A percentile compares a stretch with the other conserved stretches of the same genome.
phyloP scores from a whole-genome alignment of 495 filamentous ascomycete species.

The Hypomontagnella submonticulosa region DNA sequence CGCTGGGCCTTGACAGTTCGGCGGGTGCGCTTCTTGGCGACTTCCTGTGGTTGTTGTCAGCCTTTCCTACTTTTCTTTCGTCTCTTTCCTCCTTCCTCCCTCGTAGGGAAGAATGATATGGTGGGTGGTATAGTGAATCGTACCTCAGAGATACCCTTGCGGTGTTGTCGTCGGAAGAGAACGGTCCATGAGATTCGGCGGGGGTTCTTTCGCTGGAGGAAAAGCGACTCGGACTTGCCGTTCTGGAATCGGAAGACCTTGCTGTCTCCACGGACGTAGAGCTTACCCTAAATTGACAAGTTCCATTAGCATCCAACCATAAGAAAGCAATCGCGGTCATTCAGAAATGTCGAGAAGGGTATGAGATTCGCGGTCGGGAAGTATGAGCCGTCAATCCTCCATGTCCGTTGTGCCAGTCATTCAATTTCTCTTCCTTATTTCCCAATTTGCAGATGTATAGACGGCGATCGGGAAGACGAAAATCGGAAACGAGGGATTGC shows the following conservation, averaged over 20 bases:
- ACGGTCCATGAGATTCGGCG: conserved; percentile 98
- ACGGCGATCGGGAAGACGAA: conserved; percentile 6
- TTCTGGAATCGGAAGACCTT: conserved; percentile 99
- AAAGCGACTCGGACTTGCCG: conserved; percentile 99
- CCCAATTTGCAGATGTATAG: conserved; percentile 1
- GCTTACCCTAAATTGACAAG: conserved; percentile 77
- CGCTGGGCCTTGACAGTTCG: conserved; percentile 98
- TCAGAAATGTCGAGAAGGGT: neutral
- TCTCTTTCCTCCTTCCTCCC: neutral
- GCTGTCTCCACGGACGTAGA: conserved; percentile 99
- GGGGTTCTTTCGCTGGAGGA: conserved; percentile 99
- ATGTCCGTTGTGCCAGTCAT: conserved; percentile 13
- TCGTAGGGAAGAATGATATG: no score
- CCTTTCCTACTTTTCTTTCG: neutral
- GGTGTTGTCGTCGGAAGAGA: conserved; percentile 97
- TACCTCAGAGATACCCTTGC: conserved; percentile 99
- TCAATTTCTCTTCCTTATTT: neutral
- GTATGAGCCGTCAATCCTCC: neutral
- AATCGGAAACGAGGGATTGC: conserved; percentile 43
- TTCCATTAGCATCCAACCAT: conserved; percentile 33
- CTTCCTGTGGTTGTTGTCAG: conserved; percentile 78
- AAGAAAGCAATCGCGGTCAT: conserved; percentile 14
- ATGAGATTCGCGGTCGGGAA: neutral
- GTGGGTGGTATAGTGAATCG: conserved; percentile 54
- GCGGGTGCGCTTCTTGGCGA: conserved; percentile 99